These are phyloP conservation scores for Pythium guiyangense DNA, from an alignment of 352 stramenopile genomes.

Conservation along the genomic window DNA sequence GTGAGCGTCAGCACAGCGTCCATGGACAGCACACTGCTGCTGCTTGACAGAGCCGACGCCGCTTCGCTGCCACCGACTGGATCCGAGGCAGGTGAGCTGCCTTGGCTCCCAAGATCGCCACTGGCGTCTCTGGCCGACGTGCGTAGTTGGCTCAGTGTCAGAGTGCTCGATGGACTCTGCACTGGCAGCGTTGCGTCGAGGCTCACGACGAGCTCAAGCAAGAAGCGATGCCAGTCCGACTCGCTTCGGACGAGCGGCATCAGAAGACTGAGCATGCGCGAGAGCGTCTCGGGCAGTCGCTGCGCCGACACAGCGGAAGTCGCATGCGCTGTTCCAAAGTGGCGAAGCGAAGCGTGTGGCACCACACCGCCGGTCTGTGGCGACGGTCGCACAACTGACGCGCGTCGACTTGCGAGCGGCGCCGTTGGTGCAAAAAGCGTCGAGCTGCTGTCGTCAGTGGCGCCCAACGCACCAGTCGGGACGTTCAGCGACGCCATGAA, in stretches of 20 bases:
- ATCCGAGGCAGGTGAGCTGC: too few species aligned
- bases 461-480: too few species aligned
- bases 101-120: too few species aligned
- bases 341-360: too few species aligned
- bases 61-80: too few species aligned
- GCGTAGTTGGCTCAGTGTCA: background rate
- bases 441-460: too few species aligned
- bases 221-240: conserved; percentile 24
- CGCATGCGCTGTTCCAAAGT: background rate
- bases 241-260: conserved; percentile 16
- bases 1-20: background rate
- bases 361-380: too few species aligned
- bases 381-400: background rate
- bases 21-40: background rate
- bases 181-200: conserved; percentile 1
- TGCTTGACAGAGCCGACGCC: too few species aligned
- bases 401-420: too few species aligned
- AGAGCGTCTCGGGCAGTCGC: conserved; percentile 12
- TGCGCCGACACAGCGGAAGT: too few species aligned
- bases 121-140: too few species aligned
- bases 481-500: too few species aligned
- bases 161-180: background rate
- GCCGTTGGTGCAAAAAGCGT: background rate
- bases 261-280: conserved; percentile 9
- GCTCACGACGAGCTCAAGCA: conserved; percentile 13